Evolutionary conservation across 1,139 yeast species (phyloP), one percentile per base, ranked within the genome.

Genomic region (Candida tetrigidarum): DNA sequence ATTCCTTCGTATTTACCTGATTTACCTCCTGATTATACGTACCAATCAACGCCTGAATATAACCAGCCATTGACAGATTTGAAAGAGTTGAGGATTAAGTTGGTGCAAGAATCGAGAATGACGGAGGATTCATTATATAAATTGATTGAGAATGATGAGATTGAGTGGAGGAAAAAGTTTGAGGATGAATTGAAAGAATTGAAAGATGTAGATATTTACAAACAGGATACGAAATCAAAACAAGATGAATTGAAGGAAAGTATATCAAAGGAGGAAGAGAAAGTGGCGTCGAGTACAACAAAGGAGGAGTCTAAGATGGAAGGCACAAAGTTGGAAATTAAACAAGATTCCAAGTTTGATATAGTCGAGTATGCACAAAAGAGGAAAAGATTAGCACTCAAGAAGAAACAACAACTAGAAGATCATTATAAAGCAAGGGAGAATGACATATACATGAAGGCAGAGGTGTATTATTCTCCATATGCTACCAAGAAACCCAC

Each of bases 1-100:
- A 76, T 88, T 4, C 96, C 96, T 0, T 57, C 67, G 4, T 90
- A 90, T 82, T 69, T 92, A 57, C 98, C 98, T 0, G 83, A 82
- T 18, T 73, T 91, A 30, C 98, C 98, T 1, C 97, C 98, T 0
- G 96, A 89, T 57, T 95, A 91, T 63, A 92, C 98, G 0, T 92
- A 86, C 60, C 83, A 81, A 63, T 77, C 81, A 43, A 87, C 97
- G 0, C 86, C 96, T 0, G 75, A 77, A 49, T 89, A 74, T 59
- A 75, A 82, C 50, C 71, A 80, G 25, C 72, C 85, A 15, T 66
- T 84, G n/a, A 78, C 84, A 0, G 95, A 89, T 59, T 89, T 92
- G 54, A 80, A 86, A 50, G 71, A 79, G 47, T 74, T 92, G 42
- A 71, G 95, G 50, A 78, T 86, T 47, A 79, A 80, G 55, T 69